phyloP scores from a whole-genome alignment of 169 alveolate species.

The Amoebophrya sp. region DNA sequence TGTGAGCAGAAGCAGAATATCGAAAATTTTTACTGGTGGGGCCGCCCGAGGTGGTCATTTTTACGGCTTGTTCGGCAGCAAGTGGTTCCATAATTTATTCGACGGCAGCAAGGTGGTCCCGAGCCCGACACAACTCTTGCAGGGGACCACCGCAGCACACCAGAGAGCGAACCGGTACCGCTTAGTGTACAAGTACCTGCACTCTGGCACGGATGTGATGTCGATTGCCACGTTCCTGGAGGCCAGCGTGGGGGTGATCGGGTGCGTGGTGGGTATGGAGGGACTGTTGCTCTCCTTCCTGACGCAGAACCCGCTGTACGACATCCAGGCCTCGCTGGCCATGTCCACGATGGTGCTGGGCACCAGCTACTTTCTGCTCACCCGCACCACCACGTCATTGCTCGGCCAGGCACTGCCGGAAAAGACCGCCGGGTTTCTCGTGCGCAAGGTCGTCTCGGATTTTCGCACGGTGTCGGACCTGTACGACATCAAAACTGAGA shows the following conservation, averaged over 20 bases:
- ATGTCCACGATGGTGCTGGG: not conserved
- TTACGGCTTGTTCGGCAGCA: no score
- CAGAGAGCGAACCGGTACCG: no score
- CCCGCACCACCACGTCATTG: not conserved
- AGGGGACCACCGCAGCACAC: no score
- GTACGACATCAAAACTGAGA: not conserved
- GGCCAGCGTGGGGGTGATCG: not conserved
- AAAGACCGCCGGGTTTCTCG: not conserved
- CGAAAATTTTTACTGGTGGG: no score
- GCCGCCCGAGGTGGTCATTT: no score
- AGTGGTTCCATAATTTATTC: no score
- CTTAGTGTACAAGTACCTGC: not conserved
- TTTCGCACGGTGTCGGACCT: not conserved
- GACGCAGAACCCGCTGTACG: not conserved
- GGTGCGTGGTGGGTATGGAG: not conserved
- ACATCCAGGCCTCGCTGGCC: not conserved
- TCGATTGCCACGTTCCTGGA: not conserved
- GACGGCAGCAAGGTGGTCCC: no score
- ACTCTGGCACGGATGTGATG: not conserved
- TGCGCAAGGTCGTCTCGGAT: not conserved
- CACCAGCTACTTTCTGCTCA: not conserved
- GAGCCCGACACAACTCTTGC: no score
- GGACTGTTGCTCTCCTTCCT: not conserved
- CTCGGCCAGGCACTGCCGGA: conserved; percentile 10
- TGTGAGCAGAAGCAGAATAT: no score